These are phyloP conservation scores for Euphorbia corollata DNA, from an alignment of 441 rosid genomes.

Conservation along the genomic window DNA sequence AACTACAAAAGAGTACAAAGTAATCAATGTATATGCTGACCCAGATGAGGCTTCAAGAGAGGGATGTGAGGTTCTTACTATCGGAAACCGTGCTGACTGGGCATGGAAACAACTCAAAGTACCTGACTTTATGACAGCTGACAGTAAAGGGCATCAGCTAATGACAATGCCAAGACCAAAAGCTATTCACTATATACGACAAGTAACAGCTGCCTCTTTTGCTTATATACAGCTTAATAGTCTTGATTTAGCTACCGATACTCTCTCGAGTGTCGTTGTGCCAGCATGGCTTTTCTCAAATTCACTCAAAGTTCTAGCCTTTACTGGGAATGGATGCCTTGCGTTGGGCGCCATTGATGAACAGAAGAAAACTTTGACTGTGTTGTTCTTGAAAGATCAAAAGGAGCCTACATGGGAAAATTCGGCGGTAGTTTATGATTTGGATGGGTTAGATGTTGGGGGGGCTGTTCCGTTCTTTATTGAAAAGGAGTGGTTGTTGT, in stretches of 20 bases:
- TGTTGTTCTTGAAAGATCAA: too few relatives aligned
- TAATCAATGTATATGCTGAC: not conserved
- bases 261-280: not conserved
- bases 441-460: too few relatives aligned
- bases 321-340: not conserved
- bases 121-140: not conserved
- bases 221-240: not conserved
- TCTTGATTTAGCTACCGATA: not conserved
- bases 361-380: not conserved
- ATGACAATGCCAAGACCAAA: not conserved
- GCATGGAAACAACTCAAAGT: not conserved
- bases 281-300: not conserved
- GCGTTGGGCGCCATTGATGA: not conserved
- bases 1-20: not conserved
- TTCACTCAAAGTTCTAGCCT: not conserved
- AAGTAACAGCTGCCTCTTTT: not conserved
- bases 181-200: not conserved
- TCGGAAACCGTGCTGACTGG: not conserved
- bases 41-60: not conserved
- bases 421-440: too few relatives aligned
- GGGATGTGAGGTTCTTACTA: not conserved
- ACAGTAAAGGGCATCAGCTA: not conserved
- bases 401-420: too few relatives aligned
- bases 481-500: too few relatives aligned
- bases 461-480: too few relatives aligned